Evolutionary conservation across 2,329 filamentous ascomycete species (phyloP).

Genomic region (Penicillium thymicola): DNA sequence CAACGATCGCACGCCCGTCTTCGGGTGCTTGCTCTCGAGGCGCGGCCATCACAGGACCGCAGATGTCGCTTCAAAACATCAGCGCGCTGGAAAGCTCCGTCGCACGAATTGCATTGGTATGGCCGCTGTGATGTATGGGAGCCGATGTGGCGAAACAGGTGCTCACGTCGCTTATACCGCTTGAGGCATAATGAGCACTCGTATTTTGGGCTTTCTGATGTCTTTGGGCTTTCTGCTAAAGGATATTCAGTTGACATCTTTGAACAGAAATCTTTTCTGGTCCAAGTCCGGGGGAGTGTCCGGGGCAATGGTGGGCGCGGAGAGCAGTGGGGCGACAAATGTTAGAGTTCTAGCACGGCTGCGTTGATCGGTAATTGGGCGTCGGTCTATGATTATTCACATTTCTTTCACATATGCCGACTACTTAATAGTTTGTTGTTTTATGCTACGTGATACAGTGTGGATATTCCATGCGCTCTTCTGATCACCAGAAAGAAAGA

Average conservation of each 20-base stretch:
- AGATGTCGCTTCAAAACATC: conserved; percentile 40
- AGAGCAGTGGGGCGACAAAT: not conserved
- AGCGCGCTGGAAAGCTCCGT: conserved; percentile 35
- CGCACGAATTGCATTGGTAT: conserved; percentile 32
- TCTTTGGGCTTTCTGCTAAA: not conserved
- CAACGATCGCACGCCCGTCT: conserved; percentile 37
- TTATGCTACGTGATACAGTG: not conserved
- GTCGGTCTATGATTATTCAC: not conserved
- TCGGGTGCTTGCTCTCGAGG: conserved; percentile 15
- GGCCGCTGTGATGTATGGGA: conserved; percentile 35
- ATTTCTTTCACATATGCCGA: not conserved
- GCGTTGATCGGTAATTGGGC: not conserved
- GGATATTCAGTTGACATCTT: not conserved
- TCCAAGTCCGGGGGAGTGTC: not conserved
- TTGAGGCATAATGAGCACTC: conserved; percentile 35
- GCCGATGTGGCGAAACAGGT: conserved; percentile 35
- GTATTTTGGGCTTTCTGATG: conserved; percentile 9
- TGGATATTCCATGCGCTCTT: not conserved
- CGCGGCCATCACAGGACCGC: conserved; percentile 31
- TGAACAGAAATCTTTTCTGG: not conserved
- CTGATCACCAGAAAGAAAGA: not conserved
- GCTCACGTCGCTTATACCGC: conserved; percentile 39
- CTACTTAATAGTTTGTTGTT: not conserved
- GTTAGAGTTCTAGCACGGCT: not conserved
- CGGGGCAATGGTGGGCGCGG: not conserved